Evolutionary conservation across 176 grass and related monocot genomes (phyloP), one percentile per base, ranked within the genome.

Genomic region (Tillandsia leiboldiana): DNA sequence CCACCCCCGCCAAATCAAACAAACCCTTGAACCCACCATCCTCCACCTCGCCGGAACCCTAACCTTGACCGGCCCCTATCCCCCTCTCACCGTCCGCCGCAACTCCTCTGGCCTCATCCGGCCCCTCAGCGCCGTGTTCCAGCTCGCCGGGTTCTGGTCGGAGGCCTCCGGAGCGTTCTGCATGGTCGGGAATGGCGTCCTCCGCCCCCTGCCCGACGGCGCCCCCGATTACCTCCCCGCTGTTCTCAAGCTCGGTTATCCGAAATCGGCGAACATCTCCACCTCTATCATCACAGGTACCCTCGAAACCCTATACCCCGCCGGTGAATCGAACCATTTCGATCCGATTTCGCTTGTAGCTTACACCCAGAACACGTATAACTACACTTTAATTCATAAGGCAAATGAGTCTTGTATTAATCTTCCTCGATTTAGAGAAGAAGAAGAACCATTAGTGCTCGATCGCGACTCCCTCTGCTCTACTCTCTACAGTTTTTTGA

Each of bases 81-180:
- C 42, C 61, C 71, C 52, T 22, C 66, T 53, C 9, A 26, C 78
- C 67, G 51, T 72, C 17, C 87, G 68, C 48, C 79, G 54, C 64
- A 14, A 83, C 69, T 83, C 81, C 4, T 66, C 65, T 68, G 71
- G 83, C 22, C 3, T 59, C 29, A 29, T 66, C 52, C 72, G 72
- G 11, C 75, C 78, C 26, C 76, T 62, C 23, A 53, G 56, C 15
- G 5, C 85, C 69, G 47, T 63, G 71, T 87, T 96, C 67, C 72
- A 79, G 51, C 80, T 96, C 48, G 74, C 73, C 17, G 92, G 92
- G 2, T 96, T 82, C 78, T 96, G 87, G 88, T 91, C 86, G 13
- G 18, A 61, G 63, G 29, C 70, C 62, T 64, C 74, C 2, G 88
- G 83, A 10, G 78, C 82, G 48, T 83, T 96, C 74, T 96, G 92